A percentile compares a stretch with the other conserved stretches of the same genome.
Evolutionary conservation across 2,329 filamentous ascomycete genomes (phyloP).

Genomic region (Lachnellula occidentalis): DNA sequence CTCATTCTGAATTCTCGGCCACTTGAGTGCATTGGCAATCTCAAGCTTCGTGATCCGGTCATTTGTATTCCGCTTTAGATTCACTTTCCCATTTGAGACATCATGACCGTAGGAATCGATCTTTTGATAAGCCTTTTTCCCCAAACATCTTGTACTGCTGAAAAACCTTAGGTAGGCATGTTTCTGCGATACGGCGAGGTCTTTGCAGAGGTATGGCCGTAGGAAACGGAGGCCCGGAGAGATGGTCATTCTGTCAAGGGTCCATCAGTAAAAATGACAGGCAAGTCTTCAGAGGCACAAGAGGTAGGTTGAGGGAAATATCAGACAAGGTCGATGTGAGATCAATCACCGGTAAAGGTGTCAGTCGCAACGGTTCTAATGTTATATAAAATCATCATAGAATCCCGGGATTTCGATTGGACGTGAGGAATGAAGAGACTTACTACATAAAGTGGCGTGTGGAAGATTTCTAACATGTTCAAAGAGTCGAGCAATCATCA

Average conservation of each 20-base stretch:
- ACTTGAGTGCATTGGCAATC: slow-evolving; percentile 44
- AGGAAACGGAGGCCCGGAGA: slow-evolving; percentile 44
- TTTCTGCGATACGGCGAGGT: slow-evolving; percentile 33
- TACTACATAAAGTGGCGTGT: slow-evolving; percentile 9
- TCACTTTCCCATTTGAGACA: neutral
- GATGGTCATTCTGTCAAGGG: slow-evolving; percentile 39
- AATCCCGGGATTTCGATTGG: slow-evolving; percentile 5
- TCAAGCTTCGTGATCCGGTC: slow-evolving; percentile 50
- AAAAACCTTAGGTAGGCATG: slow-evolving; percentile 47
- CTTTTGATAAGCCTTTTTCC: neutral
- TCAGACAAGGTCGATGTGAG: slow-evolving; percentile 46
- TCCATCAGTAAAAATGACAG: slow-evolving; percentile 6
- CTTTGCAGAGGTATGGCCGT: slow-evolving; percentile 48
- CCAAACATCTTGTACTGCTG: slow-evolving; percentile 16
- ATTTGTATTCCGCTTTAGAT: slow-evolving; percentile 19
- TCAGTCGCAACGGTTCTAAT: slow-evolving; percentile 57
- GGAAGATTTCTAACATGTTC: neutral
- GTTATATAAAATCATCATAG: slow-evolving; percentile 47
- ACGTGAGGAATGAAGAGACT: slow-evolving; percentile 5
- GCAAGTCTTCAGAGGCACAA: neutral
- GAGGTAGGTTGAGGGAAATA: slow-evolving; percentile 8
- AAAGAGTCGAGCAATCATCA: neutral
- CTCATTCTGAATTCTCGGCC: slow-evolving; percentile 45
- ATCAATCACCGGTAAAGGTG: slow-evolving; percentile 45
- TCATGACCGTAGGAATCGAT: neutral